Conservation (phyloP, 2,329 filamentous ascomycete genomes). For the Cladosporium sp. region DNA sequence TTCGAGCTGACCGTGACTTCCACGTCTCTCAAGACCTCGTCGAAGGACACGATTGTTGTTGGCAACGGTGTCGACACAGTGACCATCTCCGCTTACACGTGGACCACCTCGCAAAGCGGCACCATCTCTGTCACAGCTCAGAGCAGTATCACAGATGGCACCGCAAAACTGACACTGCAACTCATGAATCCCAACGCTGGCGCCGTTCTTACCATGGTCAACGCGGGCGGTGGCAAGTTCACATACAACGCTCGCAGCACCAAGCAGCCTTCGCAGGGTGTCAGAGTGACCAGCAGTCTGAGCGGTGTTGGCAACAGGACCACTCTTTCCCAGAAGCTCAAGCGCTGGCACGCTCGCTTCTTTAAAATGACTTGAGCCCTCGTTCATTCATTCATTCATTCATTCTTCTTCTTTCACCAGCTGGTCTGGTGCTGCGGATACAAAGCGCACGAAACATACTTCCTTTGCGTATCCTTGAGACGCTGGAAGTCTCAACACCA, state of each 20-base stretch:
- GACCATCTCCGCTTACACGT: slow-evolving; percentile 32
- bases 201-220: slow-evolving; percentile 23
- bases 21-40: slow-evolving; percentile 23
- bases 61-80: slow-evolving; percentile 29
- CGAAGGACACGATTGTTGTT: slow-evolving; percentile 28
- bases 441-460: background rate
- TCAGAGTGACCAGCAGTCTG: slow-evolving; percentile 20
- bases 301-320: slow-evolving; percentile 2
- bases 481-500: too few relatives aligned
- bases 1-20: slow-evolving; percentile 11
- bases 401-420: background rate
- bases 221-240: slow-evolving; percentile 27
- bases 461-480: too few relatives aligned
- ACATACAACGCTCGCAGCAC: slow-evolving; percentile 25
- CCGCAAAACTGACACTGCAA: slow-evolving; percentile 18
- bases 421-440: background rate
- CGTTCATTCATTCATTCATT: too few relatives aligned
- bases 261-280: slow-evolving; percentile 24
- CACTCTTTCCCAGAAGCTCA: slow-evolving; percentile 6
- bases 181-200: slow-evolving; percentile 21
- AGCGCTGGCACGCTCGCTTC: slow-evolving; percentile 11
- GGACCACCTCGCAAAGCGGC: slow-evolving; percentile 29
- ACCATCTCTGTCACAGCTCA: slow-evolving; percentile 31
- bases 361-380: background rate
- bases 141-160: slow-evolving; percentile 33